These are phyloP conservation scores for Marchantia paleacea DNA, from an alignment of 225 moss, liverwort and hornwort species.

Conservation along the genomic window DNA sequence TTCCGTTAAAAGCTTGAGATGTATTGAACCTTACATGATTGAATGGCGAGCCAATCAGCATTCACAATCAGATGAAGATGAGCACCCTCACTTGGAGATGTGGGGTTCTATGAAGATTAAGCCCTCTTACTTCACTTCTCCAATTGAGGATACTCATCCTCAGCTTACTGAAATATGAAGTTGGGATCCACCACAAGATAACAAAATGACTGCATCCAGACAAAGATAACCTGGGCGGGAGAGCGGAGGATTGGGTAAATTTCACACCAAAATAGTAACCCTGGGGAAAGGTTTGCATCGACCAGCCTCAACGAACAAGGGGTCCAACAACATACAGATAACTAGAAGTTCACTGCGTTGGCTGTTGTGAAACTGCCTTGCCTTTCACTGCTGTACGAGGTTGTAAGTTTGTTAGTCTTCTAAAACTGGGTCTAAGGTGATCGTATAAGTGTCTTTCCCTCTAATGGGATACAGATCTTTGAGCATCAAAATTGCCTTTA, in stretches of 20 bases:
- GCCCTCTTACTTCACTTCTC: constrained; percentile 11
- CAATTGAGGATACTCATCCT: constrained; percentile 14
- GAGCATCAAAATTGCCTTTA: constrained; percentile 19
- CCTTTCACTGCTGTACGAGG: not conserved
- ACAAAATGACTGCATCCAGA: not conserved
- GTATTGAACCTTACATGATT: not conserved
- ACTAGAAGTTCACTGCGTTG: not conserved
- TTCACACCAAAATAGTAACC: not conserved
- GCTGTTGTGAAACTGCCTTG: not conserved
- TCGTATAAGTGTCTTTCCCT: not conserved
- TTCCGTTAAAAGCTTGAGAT: not conserved
- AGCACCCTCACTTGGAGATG: constrained; percentile 19
- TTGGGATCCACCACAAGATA: not conserved
- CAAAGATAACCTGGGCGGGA: too few species aligned
- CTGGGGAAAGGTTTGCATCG: not conserved
- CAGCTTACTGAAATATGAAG: constrained; percentile 1
- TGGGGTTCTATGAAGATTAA: not conserved
- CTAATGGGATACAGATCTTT: not conserved
- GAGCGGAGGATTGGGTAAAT: not conserved
- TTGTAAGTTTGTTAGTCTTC: not conserved
- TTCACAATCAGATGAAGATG: constrained; percentile 14
- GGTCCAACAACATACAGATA: not conserved
- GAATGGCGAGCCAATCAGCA: not conserved
- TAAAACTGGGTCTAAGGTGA: not conserved
- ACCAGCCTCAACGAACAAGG: not conserved